Base-by-base conservation (phyloP, 768 basidiomycete genomes). In the Saitozyma sp. region DNA sequence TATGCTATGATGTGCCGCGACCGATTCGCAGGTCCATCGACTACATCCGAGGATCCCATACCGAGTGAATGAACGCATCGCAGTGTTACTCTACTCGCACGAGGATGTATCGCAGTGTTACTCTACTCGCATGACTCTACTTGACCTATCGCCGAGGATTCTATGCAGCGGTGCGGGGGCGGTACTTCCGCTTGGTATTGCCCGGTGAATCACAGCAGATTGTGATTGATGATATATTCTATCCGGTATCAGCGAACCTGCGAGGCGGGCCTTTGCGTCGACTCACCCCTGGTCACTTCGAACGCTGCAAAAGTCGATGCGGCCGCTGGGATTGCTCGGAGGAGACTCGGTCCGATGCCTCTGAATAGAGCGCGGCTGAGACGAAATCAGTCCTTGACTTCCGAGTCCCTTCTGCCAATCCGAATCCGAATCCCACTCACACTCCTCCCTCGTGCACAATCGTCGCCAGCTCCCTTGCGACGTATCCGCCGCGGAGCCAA, bases 271-370 rank as follows among this genome's bases (percentile, higher is more conserved):
- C 46, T 13, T 37, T 29, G 16, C 13, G 14, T 19, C 14, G 13
- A 62, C 76, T 63, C 58, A 80, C 78, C 80, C 82, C 90, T 81
- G 0, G 88, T 90, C 37, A 93, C 73, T 77, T 96, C 92, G 71
- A 89, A 96, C 0, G 89, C 89, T 10, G 90, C 88, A 68, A 96
- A 95, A 3, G 93, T 96, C 67, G 88, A 87, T 49, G 86, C 93
- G 11, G 92, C 92, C 6, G 93, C 90, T 13, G 93, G 93, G 71
- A 94, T 91, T 79, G 91, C 92, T 66, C 53, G 41, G 14, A 69
- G 63, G 56, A 80, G 51, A 51, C 66, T 71, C 8, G 78, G 78
- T 11, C 68, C 62, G 6, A 79, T 49, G 38, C 78, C 76, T 58
- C 65, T 59, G 62, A 74, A 77, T 13, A 77, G 61, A 11, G 73